Percentiles rank a stretch among this genome's conserved stretches.
These are phyloP conservation scores for Gossypium anomalum DNA, from an alignment of 345 rosid genomes.

Conservation along the genomic window DNA sequence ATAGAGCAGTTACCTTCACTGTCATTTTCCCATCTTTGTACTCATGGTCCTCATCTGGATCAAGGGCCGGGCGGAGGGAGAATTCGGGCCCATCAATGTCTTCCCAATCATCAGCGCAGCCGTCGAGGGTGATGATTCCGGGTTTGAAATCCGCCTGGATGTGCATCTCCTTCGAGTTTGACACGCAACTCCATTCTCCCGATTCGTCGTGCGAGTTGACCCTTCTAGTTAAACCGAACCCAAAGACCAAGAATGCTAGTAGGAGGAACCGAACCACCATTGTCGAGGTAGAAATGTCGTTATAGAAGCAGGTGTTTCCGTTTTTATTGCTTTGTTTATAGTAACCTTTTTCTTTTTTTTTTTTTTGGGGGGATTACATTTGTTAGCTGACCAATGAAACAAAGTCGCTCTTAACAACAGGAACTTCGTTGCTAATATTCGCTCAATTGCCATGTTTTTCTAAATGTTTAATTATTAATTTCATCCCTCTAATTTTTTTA, in stretches of 20 bases:
- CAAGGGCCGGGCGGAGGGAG: slow-evolving; percentile 82
- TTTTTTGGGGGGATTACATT: background rate
- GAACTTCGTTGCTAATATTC: background rate
- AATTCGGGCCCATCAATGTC: slow-evolving; percentile 69
- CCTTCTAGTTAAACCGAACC: slow-evolving; percentile 18
- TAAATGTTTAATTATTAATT: background rate
- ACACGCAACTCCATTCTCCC: slow-evolving; percentile 81
- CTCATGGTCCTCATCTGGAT: slow-evolving; percentile 75
- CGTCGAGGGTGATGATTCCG: slow-evolving; percentile 80
- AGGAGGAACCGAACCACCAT: slow-evolving; percentile 35
- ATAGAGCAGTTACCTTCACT: slow-evolving; percentile 58
- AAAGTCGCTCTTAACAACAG: background rate
- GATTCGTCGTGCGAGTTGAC: slow-evolving; percentile 73
- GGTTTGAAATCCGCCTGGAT: slow-evolving; percentile 66
- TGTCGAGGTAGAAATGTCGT: slow-evolving; percentile 3
- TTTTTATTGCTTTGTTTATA: background rate
- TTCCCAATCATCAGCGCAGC: slow-evolving; percentile 81
- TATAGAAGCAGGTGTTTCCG: background rate
- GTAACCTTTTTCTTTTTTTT: background rate
- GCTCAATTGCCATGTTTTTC: background rate
- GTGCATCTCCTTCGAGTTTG: slow-evolving; percentile 50
- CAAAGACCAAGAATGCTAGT: slow-evolving; percentile 22
- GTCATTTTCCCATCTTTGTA: slow-evolving; percentile 72
- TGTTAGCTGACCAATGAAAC: background rate
- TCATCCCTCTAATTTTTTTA: too few species aligned